Evolutionary conservation across 495 filamentous ascomycete genomes (phyloP), one percentile per base, ranked within the genome.

Genomic region (Talaromyces nanjingensis): DNA sequence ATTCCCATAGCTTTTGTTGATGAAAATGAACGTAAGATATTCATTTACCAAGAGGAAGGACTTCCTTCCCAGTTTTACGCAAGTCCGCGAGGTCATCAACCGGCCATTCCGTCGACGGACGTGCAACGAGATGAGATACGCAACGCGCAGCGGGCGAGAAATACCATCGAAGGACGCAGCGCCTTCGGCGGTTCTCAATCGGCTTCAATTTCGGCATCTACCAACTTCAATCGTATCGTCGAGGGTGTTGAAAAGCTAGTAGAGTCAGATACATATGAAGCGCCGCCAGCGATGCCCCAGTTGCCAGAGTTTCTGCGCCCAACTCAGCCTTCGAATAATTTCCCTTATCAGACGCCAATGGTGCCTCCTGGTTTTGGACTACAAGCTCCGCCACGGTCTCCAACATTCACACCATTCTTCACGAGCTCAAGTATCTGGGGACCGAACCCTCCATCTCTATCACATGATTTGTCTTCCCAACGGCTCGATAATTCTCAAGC

Each of bases 221-320:
- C 76, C 25, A 78, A 77, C 55, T 84, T 86, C 82, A 74, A 83
- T 61, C 77, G 77, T 4, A 90, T 89, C 74, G 87, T 89, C 14
- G 86, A 91, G 58, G 77, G 70, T 27, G 76, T 81, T 7, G 78
- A 81, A 67, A 77, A 84, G 61, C 76, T 91, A 54, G 84, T 91
- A 8, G 85, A 84, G 39, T 81, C 80, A 8, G 79, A 82, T 62
- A 76, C 73, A 4, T 78, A 77, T 59, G 81, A 84, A 56, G 79
- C 80, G 58, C 71, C 69, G 1, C 73, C 77, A 42, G 54, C 67
- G 31, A 56, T 74, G 8, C 62, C 70, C 2, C 53, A 16, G 22
- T 54, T 63, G 61, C 70, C 67, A 61, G 70, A 73, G 14, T 71
- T 64, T 53, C 37, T 62, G n/a, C 60, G 42, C 16, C 45, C 60